Base-by-base conservation (phyloP, 352 stramenopile species). In the Phytopythium chamaehyphon region DNA sequence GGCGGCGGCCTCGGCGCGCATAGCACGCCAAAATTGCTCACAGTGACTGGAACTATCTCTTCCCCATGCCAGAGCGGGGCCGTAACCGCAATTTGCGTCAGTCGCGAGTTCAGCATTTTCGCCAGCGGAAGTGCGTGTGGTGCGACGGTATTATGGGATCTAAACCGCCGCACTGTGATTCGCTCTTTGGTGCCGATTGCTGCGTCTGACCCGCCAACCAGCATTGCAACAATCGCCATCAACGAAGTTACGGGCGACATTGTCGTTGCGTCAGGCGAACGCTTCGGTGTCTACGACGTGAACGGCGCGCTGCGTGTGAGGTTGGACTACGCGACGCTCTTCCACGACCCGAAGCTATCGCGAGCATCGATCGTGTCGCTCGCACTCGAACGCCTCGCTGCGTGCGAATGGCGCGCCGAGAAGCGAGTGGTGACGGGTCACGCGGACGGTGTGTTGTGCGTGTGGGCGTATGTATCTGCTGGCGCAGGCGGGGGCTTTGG, bases 161-260 rank as follows among this genome's bases (percentile, higher is more conserved):
- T 90, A 2, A 90, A 90, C 18, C 77, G 80, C 15, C 69, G 81
- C 16, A 55, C 71, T 23, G 83, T 71, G 36, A 62, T 88, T 40
- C 62, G 73, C 12, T 71, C 73, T 10, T 57, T 89, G 16, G 52
- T 69, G n/a, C 50, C 60, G 1, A 54, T 76, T 14, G 43, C 40
- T 0, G 35, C 10, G 38, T 49, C 43, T 5, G 24, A 28, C 3
- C 14, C 40, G 26, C 19, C 37, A 4, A 23, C 22, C 23, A 46
- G 38, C 16, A 78, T 88, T 57, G 59, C 62, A 7, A 59, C 63
- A 23, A 72, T 89, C 36, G 73, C 64, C 14, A 88, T 90, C 46
- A 84, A 87, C 54, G 71, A 85, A 44, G 62, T 84, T 21, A 79
- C 61, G 1, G 80, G 80, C 24, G 78, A 90, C 47, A 76, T 90